Evolutionary conservation across 2,329 filamentous ascomycete genomes (phyloP), one percentile per base, ranked within the genome.

Genomic region (Aciculosporium take): DNA sequence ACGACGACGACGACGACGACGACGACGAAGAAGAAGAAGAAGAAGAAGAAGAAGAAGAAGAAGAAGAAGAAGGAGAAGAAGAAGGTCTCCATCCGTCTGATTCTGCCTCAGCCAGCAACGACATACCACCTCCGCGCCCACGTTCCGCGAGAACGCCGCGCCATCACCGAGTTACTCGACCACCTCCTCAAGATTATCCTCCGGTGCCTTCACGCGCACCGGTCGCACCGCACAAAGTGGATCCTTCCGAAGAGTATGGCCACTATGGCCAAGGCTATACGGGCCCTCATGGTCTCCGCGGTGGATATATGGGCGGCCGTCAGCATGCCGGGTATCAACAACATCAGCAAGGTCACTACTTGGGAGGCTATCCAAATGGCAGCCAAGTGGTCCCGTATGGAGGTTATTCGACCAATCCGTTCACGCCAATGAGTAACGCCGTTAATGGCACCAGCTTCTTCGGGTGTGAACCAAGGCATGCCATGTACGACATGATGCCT

Each of bases 181-280:
- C 49, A 23, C 53, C 55, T 61, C 42, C 61, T 57, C 51, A 68
- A 61, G 47, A 56, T 12, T 53, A 54, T 40, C 60, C 65, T 57
- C 44, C 61, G 45, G 59, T 59, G 51, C 54, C 52, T 38, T 36
- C 46, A 34, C 51, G 48, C 41, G 49, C 50, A 50, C 70, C 72
- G 49, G 65, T 65, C 47, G 66, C 69, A 48, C 66, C 74, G 42
- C 73, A 75, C 65, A 82, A 71, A 57, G 68, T 73, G 65, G 80
- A 82, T 56, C 72, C 72, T 28, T 68, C 67, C 17, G 76, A 84
- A 20, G 76, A 83, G n/a, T 79, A 71, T 55, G 60, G 64, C 47
- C 58, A 54, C 23, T 55, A 53, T 37, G 46, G 45, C 43, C 48
- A 44, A 30, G 37, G 40, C 38, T 48, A 48, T 28, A 47, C 48